Percentiles rank a stretch among this genome's conserved stretches.
These are phyloP conservation scores for Pleurotus pulmonarius DNA, from an alignment of 768 basidiomycete species.

Conservation along the genomic window DNA sequence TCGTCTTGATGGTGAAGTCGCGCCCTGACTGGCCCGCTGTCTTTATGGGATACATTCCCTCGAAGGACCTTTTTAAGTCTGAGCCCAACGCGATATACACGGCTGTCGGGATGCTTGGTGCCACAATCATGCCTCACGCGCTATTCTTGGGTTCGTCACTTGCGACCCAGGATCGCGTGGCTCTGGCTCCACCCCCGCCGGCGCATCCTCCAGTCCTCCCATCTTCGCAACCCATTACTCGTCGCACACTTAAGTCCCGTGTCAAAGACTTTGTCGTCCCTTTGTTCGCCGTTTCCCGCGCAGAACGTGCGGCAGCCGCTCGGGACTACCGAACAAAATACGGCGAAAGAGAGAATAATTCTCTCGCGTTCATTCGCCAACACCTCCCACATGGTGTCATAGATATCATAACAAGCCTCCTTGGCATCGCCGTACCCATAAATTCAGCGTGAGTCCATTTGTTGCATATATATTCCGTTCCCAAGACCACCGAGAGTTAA, in stretches of 20 bases:
- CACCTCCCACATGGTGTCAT: constrained; percentile 55
- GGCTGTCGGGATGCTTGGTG: constrained; percentile 12
- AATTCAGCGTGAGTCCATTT: constrained; percentile 53
- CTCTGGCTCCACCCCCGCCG: constrained; percentile 15
- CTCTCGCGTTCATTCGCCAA: constrained; percentile 39
- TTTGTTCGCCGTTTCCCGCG: constrained; percentile 26
- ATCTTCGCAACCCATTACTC: not conserved
- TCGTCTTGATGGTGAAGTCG: constrained; percentile 59
- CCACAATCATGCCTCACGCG: constrained; percentile 81
- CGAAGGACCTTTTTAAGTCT: constrained; percentile 43
- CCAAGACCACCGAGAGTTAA: not conserved
- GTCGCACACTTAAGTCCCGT: constrained; percentile 10
- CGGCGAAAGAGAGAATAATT: constrained; percentile 45
- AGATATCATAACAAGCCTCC: constrained; percentile 55
- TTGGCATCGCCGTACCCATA: constrained; percentile 72
- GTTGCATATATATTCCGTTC: constrained; percentile 7
- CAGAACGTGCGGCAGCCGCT: constrained; percentile 25
- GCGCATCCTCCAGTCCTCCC: constrained; percentile 8
- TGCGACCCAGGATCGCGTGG: constrained; percentile 30
- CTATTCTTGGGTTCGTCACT: constrained; percentile 33
- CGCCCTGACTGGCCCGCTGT: constrained; percentile 61
- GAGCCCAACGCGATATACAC: constrained; percentile 48
- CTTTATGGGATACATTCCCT: constrained; percentile 69
- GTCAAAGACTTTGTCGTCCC: constrained; percentile 10
- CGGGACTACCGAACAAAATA: constrained; percentile 34